Percentiles rank a stretch among this genome's conserved stretches.
These are phyloP conservation scores for Nyctanthes arbortristis DNA, from an alignment of 257 asterid species.

Conservation along the genomic window DNA sequence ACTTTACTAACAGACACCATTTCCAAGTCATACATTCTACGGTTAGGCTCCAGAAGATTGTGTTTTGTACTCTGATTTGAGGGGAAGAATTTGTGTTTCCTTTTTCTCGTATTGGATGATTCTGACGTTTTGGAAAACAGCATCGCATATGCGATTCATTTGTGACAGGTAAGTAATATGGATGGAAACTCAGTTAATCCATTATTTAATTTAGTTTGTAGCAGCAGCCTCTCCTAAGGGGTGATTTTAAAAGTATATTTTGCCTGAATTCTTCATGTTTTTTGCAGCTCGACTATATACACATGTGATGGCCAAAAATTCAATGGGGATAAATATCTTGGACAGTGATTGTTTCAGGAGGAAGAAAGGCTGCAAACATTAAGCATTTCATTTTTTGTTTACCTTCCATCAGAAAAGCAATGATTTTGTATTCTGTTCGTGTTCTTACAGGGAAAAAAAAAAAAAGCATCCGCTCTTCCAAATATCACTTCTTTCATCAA, in stretches of 20 bases:
- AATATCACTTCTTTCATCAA: constrained; percentile 11
- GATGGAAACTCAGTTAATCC: too few relatives aligned
- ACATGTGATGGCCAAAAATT: not conserved
- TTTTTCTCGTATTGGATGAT: too few relatives aligned
- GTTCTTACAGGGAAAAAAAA: constrained; percentile 18
- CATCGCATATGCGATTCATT: too few relatives aligned
- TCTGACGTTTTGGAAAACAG: too few relatives aligned
- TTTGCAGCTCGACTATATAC: not conserved
- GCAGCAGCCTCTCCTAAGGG: not conserved
- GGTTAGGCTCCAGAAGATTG: too few relatives aligned
- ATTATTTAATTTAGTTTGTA: not conserved
- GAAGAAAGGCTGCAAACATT: not conserved
- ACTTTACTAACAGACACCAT: too few relatives aligned
- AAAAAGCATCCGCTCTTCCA: constrained; percentile 35
- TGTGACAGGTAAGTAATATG: too few relatives aligned
- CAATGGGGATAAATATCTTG: not conserved
- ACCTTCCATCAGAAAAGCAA: not conserved
- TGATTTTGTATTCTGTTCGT: constrained; percentile 27
- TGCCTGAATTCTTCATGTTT: not conserved
- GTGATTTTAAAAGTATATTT: not conserved
- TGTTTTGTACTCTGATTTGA: too few relatives aligned
- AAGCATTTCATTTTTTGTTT: not conserved
- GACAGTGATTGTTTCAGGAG: not conserved
- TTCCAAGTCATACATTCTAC: too few relatives aligned
- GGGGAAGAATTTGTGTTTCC: too few relatives aligned